Conservation (phyloP, 495 filamentous ascomycete genomes). For the Parathielavia appendiculata region DNA sequence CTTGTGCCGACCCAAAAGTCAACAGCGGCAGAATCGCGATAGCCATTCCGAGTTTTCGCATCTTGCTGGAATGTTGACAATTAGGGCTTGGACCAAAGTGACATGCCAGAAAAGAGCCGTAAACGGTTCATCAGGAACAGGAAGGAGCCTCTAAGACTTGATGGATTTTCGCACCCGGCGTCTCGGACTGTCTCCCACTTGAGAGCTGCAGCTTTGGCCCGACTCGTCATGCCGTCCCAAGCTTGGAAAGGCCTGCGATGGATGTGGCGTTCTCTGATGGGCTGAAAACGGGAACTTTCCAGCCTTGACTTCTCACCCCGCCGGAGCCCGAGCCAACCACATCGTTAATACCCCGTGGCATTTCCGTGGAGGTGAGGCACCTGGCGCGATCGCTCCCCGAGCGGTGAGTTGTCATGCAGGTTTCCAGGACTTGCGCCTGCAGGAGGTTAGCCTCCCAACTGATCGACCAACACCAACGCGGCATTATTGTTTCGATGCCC, state of each 20-base stretch:
- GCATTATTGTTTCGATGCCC: conserved; percentile 6
- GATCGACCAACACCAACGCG: conserved; percentile 15
- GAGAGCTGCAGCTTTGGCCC: conserved; percentile 3
- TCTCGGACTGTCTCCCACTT: not conserved
- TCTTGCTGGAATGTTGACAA: conserved; percentile 1
- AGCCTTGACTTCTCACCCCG: conserved; percentile 17
- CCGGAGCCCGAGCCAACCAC: conserved; percentile 19
- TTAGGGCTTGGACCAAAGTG: too few relatives aligned
- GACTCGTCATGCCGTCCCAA: conserved; percentile 4
- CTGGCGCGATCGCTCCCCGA: not conserved
- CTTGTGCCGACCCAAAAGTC: conserved; percentile 8
- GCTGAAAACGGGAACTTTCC: conserved; percentile 12
- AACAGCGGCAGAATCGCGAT: conserved; percentile 4
- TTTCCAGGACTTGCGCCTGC: not conserved
- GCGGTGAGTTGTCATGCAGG: conserved; percentile 13
- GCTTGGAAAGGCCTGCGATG: not conserved
- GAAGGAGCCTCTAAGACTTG: conserved; percentile 3
- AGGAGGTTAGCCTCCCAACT: conserved; percentile 18
- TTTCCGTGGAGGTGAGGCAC: not conserved
- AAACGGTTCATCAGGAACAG: conserved; percentile 22
- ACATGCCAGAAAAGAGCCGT: too few relatives aligned
- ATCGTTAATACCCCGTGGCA: not conserved
- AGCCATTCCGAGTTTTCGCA: not conserved
- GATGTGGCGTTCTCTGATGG: conserved; percentile 29
- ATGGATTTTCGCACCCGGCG: too few relatives aligned